Percentiles rank a stretch among this genome's conserved stretches.
Evolutionary conservation across 441 rosid species (phyloP).

Genomic region (Pelargonium australe): DNA sequence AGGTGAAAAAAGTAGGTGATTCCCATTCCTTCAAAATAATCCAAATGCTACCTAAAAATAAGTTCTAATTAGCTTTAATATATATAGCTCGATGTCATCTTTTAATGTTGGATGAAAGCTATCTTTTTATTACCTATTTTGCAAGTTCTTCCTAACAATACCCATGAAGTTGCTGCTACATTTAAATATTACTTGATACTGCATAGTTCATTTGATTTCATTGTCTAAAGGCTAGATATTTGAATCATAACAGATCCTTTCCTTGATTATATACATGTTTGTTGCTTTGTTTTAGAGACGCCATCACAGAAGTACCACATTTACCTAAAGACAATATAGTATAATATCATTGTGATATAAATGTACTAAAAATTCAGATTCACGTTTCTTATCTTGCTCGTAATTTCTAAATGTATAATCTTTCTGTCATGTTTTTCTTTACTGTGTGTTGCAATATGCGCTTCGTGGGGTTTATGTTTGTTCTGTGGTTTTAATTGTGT

Average conservation of each 20-base stretch:
- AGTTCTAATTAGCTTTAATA: no score
- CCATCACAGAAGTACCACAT: neutral
- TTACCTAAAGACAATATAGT: neutral
- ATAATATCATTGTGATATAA: neutral
- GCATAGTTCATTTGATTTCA: neutral
- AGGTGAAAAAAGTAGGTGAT: no score
- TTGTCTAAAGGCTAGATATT: neutral
- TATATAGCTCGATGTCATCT: no score
- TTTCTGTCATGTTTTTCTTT: neutral
- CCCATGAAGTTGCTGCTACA: neutral
- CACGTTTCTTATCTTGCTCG: neutral
- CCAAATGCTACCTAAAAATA: no score
- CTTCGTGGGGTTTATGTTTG: neutral
- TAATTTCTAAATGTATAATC: neutral
- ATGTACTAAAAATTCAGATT: neutral
- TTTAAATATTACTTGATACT: neutral
- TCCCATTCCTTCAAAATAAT: no score
- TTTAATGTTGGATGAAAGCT: no score
- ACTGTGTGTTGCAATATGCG: neutral
- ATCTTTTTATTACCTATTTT: neutral
- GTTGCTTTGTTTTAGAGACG: neutral
- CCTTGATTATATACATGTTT: neutral
- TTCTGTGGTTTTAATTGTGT: neutral
- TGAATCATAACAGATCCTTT: neutral
- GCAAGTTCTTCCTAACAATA: neutral